Base-by-base conservation (phyloP, 2,329 filamentous ascomycete genomes). In the Scolecobasidium constrictum region DNA sequence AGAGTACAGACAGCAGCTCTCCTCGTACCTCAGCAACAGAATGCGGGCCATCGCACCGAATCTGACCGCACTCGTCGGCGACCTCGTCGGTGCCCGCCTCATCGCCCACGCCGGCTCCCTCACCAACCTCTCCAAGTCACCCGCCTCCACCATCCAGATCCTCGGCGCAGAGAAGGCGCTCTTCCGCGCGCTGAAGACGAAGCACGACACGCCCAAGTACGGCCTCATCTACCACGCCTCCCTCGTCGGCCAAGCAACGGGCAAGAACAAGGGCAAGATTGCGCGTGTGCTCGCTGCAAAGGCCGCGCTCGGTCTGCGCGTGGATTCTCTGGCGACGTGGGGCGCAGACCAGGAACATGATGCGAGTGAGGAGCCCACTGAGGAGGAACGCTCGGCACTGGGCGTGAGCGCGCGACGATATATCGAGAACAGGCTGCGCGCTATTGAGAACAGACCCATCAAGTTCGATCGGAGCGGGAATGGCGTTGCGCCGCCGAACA, bases 231-330 rank as follows among this genome's bases (percentile, higher is more conserved):
- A 64, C 51, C 61, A 64, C 49, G 61, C 61, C 13, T 63, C 60
- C 20, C 77, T 98, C 35, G 92, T 98, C 48, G 92, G 92, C 35
- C 92, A 98, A 69, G 92, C 92, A 21, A 94, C 86, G 16, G 92
- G 92, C 56, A 90, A 86, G 72, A 96, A 96, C 73, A 98, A 98
- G 81, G 92, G 92, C 56, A 98, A 98, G 74, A 94, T 98, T 58
- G 92, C 92, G 34, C 86, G 92, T 75, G 87, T 94, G 72, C 76
- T 98, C 48, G 84, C 92, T 38, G 83, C 90, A 53, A 96, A 96
- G 73, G 81, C 90, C 37, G 86, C 92, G 19, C 77, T 98, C 40
- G 88, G 88, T 72, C 73, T 95, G 38, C 87, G 92, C 66, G 84
- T 94, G 39, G 92, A 98, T 63, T 86, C 92, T 20, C 75, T 93